Evolutionary conservation across 306 rosid genomes (phyloP).

Genomic region (Fragaria vesca): DNA sequence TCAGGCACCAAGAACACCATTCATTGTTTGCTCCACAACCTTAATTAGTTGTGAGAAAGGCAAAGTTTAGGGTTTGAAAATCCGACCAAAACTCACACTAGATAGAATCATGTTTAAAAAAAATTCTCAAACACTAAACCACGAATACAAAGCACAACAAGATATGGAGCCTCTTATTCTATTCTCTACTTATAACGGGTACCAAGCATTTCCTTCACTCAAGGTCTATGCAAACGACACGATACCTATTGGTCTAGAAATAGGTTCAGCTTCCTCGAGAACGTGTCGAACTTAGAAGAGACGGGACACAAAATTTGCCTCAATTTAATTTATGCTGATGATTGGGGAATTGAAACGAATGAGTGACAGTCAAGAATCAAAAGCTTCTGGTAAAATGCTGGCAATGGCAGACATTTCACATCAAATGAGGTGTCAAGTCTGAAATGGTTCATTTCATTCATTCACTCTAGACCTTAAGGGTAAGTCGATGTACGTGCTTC

Average conservation of each 20-base stretch:
- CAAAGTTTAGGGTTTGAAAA: too few species aligned
- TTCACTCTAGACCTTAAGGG: neutral
- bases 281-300: conserved; percentile 11
- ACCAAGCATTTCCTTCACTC: neutral
- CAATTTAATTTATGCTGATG: conserved; percentile 9
- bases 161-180: neutral
- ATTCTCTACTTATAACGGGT: neutral
- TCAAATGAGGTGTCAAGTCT: conserved; percentile 19
- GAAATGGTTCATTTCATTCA: conserved; percentile 20
- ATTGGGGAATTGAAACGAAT: neutral
- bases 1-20: too few species aligned
- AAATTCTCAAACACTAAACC: neutral
- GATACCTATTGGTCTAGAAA: neutral
- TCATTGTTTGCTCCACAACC: too few species aligned
- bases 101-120: too few species aligned
- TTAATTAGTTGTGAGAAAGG: too few species aligned
- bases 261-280: neutral
- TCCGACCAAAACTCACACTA: too few species aligned
- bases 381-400: neutral
- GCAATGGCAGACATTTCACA: conserved; percentile 24
- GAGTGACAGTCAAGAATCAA: conserved; percentile 5
- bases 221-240: conserved; percentile 8
- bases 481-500: neutral
- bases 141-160: neutral
- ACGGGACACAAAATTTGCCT: neutral